Conservation (phyloP, 306 rosid species). For the Senna tora region DNA sequence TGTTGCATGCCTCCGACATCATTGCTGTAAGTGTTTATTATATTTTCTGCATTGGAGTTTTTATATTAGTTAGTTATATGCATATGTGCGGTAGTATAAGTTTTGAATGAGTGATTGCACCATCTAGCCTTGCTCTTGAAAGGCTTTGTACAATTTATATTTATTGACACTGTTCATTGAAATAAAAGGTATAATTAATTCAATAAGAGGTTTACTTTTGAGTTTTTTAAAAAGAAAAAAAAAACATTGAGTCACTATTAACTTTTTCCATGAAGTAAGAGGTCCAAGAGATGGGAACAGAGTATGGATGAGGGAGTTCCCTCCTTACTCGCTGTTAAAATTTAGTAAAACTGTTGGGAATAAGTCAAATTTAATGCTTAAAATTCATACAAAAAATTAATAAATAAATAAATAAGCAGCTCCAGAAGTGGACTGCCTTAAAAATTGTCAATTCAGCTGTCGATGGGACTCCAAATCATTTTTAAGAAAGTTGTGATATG, state of each 20-base stretch:
- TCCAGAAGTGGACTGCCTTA: conserved; percentile 1
- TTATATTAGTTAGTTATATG: conserved; percentile 17
- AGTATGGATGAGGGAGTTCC: background rate
- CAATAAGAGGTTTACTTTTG: background rate
- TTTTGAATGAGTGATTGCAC: conserved; percentile 13
- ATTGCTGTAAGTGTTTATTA: conserved; percentile 73
- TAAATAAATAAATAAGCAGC: background rate
- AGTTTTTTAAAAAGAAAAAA: background rate
- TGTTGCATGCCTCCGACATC: conserved; percentile 78
- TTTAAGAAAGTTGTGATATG: background rate
- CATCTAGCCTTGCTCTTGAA: conserved; percentile 18
- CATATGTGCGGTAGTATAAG: background rate
- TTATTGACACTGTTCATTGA: background rate
- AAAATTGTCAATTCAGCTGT: background rate
- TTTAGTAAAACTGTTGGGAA: background rate
- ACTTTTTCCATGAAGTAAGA: background rate
- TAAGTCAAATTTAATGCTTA: conserved; percentile 8
- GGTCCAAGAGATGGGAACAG: background rate
- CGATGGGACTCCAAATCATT: background rate
- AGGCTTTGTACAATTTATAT: background rate
- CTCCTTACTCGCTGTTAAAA: background rate
- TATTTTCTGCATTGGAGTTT: background rate
- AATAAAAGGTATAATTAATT: conserved; percentile 28
- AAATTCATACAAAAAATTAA: background rate
- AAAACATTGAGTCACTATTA: background rate